Evolutionary conservation across 2,329 filamentous ascomycete genomes (phyloP).

Genomic region (Aspergillus sp.): DNA sequence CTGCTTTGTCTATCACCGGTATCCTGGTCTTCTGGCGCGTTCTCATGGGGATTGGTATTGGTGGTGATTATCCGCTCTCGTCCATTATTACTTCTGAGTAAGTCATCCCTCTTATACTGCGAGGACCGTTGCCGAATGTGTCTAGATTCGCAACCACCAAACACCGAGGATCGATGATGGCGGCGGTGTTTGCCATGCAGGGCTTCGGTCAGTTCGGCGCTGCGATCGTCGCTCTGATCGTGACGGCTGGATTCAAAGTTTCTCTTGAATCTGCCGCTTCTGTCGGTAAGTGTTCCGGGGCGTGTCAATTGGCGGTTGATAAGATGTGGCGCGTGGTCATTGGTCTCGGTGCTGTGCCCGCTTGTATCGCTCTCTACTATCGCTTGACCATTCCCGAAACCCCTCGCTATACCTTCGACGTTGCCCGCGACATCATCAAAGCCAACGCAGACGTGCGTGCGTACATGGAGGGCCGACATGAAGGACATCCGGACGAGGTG

Average conservation of each 20-base stretch:
- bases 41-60: conserved; percentile 75
- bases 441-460: conserved; percentile 70
- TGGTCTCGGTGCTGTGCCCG: conserved; percentile 77
- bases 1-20: conserved; percentile 56
- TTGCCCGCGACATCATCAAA: conserved; percentile 72
- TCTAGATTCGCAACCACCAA: conserved; percentile 75
- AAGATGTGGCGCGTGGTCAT: conserved; percentile 86
- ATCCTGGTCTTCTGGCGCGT: conserved; percentile 76
- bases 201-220: conserved; percentile 76
- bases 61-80: conserved; percentile 79
- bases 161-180: conserved; percentile 86
- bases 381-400: conserved; percentile 85
- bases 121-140: background rate
- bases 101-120: conserved; percentile 17
- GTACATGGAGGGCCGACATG: conserved; percentile 66
- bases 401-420: conserved; percentile 83
- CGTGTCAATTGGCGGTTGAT: conserved; percentile 71
- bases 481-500: conserved; percentile 67
- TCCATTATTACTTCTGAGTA: conserved; percentile 80
- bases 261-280: conserved; percentile 55
- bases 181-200: conserved; percentile 82
- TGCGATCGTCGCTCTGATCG: conserved; percentile 73
- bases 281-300: conserved; percentile 58
- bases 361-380: conserved; percentile 80
- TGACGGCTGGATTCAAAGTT: conserved; percentile 69